Evolutionary conservation across 306 rosid genomes (phyloP).

Genomic region (Corylus heterophylla): DNA sequence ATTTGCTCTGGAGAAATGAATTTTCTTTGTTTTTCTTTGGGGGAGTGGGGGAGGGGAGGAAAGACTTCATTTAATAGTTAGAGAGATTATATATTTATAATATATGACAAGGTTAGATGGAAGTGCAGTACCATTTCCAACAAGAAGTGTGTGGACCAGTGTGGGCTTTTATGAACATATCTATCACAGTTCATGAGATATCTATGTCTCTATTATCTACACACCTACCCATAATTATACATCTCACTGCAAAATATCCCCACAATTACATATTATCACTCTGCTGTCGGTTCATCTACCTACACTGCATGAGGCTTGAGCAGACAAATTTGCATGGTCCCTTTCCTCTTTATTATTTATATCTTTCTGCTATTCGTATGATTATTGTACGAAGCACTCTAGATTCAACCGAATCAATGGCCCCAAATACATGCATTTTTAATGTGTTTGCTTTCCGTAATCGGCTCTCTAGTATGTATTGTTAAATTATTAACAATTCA

Average conservation of each 20-base stretch:
- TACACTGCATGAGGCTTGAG: constrained; percentile 19
- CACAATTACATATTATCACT: neutral
- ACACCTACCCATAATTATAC: neutral
- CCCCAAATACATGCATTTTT: too few species aligned
- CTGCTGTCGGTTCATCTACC: constrained; percentile 26
- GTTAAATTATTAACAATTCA: too few species aligned
- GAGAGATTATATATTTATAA: neutral
- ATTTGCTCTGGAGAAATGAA: too few species aligned
- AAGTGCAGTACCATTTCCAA: neutral
- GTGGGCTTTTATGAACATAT: constrained; percentile 17
- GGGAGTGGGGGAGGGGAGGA: neutral
- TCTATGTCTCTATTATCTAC: constrained; percentile 9
- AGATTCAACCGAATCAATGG: too few species aligned
- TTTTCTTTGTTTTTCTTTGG: too few species aligned
- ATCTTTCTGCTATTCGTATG: neutral
- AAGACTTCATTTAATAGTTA: neutral
- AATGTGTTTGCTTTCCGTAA: too few species aligned
- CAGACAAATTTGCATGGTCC: neutral
- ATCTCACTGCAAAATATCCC: constrained; percentile 1
- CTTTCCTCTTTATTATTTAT: neutral
- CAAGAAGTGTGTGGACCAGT: constrained; percentile 13
- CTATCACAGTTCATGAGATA: constrained; percentile 26
- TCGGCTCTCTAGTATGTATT: too few species aligned
- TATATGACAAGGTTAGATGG: neutral
- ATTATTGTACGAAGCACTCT: too few species aligned